Base-by-base conservation (phyloP, 176 grass and related monocot species). In the Aegilops speltoides region DNA sequence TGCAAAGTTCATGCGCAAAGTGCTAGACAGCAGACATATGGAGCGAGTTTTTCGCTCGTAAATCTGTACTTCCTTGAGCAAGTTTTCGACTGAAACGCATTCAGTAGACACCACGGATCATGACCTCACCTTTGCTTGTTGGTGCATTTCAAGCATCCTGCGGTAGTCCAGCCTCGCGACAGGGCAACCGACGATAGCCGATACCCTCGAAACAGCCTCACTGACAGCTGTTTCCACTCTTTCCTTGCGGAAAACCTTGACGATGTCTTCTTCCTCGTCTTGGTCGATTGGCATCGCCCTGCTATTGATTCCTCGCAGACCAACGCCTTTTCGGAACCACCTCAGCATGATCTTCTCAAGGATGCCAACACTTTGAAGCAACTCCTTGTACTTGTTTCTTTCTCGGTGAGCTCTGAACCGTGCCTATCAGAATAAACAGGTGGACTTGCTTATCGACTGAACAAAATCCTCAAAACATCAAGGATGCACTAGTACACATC, bases 371-470 rank as follows among this genome's bases (percentile, higher is more conserved):
- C 76, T 91, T n/a, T 19, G 61, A 72, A 97, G 76, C 17, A 99
- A 71, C 25, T 89, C 86, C 71, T 78, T 85, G 67, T 91, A 87
- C 78, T 84, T 95, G 14, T 82, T 91, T 75, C 87, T 94, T 80
- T 89, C 87, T 89, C 93, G 92, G 83, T 91, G 89, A 74, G 85
- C 97, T 97, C 97, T 97, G 74, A 93, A 79, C 29, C 87, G 89
- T 78, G 92, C 83, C 97, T 99, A 79, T 45, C 54, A 93, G 79
- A 60, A 85, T 78, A 67, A 81, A 76, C 26, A 91, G 66, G 83
- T 33, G 61, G 75, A 31, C 46, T 46, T 46, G 25, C 19, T 20
- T 61, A 83, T 83, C 45, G 78, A 68, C 4, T 54, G 4, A 29
- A 41, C 22, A 81, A 76, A n/a, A 41, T 14, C 25, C 50, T 54